phyloP scores from a whole-genome alignment of 192 early-diverging fungal species.

The Dissophora ornata region DNA sequence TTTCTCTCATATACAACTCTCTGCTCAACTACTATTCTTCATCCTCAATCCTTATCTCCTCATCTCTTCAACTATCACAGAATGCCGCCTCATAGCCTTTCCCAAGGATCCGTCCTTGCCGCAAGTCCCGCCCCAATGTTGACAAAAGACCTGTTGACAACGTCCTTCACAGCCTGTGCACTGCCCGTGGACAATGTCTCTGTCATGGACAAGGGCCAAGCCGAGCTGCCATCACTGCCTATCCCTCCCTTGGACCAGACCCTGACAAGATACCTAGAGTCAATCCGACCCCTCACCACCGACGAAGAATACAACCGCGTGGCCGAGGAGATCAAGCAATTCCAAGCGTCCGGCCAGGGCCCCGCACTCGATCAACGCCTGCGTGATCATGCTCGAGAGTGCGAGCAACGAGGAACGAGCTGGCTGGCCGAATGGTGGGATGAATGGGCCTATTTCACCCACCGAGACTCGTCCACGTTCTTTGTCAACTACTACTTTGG shows the following conservation, averaged over 20 bases:
- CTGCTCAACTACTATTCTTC: not conserved
- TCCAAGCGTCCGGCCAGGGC: conserved; percentile 45
- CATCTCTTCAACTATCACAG: not conserved
- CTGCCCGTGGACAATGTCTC: not conserved
- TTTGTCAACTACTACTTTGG: conserved; percentile 55
- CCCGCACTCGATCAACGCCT: conserved; percentile 43
- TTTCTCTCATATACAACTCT: not conserved
- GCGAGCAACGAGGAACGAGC: conserved; percentile 59
- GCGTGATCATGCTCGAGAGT: conserved; percentile 54
- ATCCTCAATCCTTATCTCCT: not conserved
- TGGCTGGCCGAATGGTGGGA: conserved; percentile 55
- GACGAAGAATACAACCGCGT: conserved; percentile 61
- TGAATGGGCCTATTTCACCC: conserved; percentile 49
- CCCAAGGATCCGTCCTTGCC: not conserved
- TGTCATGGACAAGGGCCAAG: conserved; percentile 51
- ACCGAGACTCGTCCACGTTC: conserved; percentile 52
- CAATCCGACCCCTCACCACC: conserved; percentile 58
- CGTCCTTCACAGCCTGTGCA: no score
- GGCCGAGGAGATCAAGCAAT: conserved; percentile 51
- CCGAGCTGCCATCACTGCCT: conserved; percentile 59
- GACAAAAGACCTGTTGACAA: not conserved
- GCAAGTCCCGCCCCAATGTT: not conserved
- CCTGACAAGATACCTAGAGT: conserved; percentile 58
- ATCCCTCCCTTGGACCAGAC: conserved; percentile 69
- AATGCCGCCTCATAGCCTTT: conserved; percentile 18